Percentiles rank a stretch among this genome's conserved stretches.
Evolutionary conservation across 352 stramenopile species (phyloP).

Genomic region (Phytopythium sindhum): DNA sequence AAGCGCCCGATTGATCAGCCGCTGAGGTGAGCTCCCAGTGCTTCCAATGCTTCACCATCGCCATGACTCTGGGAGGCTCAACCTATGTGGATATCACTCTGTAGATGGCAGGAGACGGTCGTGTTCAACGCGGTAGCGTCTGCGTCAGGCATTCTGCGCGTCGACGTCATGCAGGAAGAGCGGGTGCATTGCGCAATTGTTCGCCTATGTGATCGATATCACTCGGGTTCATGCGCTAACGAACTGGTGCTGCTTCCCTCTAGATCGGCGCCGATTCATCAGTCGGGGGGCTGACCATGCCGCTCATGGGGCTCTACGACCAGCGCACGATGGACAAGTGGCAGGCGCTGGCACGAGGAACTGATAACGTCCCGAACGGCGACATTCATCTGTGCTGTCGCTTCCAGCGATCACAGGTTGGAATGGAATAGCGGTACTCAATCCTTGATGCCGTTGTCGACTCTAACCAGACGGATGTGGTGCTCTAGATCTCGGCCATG

Average conservation of each 20-base stretch:
- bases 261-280: slow-evolving; percentile 42
- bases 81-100: neutral
- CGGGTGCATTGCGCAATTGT: slow-evolving; percentile 9
- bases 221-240: neutral
- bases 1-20: slow-evolving; percentile 39
- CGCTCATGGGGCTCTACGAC: slow-evolving; percentile 43
- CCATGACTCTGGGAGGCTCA: neutral
- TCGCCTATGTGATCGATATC: neutral
- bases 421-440: neutral
- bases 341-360: slow-evolving; percentile 31
- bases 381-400: slow-evolving; percentile 44
- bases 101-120: slow-evolving; percentile 42
- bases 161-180: slow-evolving; percentile 68
- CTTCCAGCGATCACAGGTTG: slow-evolving; percentile 49
- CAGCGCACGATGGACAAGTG: slow-evolving; percentile 45
- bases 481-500: slow-evolving; percentile 39
- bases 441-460: neutral
- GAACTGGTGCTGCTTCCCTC: neutral
- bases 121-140: slow-evolving; percentile 42
- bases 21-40: slow-evolving; percentile 10
- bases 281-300: slow-evolving; percentile 33
- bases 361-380: slow-evolving; percentile 23
- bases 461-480: neutral
- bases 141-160: slow-evolving; percentile 31
- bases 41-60: neutral